Evolutionary conservation across 2,329 filamentous ascomycete genomes (phyloP), one percentile per base, ranked within the genome.

Genomic region (Scytalidium lignicola): DNA sequence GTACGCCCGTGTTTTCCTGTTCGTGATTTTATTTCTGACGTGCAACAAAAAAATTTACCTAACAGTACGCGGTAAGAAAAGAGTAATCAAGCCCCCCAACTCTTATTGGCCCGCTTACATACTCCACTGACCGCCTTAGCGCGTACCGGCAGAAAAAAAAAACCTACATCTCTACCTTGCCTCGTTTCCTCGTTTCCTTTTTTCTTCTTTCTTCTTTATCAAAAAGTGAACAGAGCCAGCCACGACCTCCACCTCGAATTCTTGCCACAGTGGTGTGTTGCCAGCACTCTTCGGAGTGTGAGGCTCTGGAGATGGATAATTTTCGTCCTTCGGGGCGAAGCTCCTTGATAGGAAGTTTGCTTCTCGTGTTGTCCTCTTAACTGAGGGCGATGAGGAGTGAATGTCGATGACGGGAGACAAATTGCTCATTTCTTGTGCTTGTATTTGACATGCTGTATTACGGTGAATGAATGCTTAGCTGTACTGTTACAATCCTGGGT

Each of bases 401-500:
- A 84, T 85, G 83, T 84, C 82, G 80, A 84, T 78, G 78, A 84
- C 74, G 79, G 82, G 82, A 82, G 70, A 82, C 78, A 80, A 75
- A 39, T 46, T 26, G 28, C 21, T 26, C 13, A 21, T 26, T 45
- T 18, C 17, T 17, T n/a, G 43, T 21, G 39, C 15, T 41, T n/a
- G n/a, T n/a, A n/a, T n/a, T n/a, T n/a, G n/a, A n/a, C n/a, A n/a
- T n/a, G n/a, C n/a, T n/a, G n/a, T n/a, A n/a, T n/a, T n/a, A n/a
- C n/a, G n/a, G n/a, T n/a, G n/a, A n/a, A n/a, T n/a, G n/a, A n/a
- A n/a, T n/a, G n/a, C n/a, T n/a, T n/a, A n/a, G n/a, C n/a, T n/a
- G n/a, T n/a, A n/a, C n/a, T n/a, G n/a, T n/a, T n/a, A n/a, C n/a
- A n/a, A n/a, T n/a, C n/a, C n/a, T n/a, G n/a, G n/a, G n/a, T n/a